Evolutionary conservation across 352 stramenopile genomes (phyloP).

Genomic region (Blastocystis sp.): DNA sequence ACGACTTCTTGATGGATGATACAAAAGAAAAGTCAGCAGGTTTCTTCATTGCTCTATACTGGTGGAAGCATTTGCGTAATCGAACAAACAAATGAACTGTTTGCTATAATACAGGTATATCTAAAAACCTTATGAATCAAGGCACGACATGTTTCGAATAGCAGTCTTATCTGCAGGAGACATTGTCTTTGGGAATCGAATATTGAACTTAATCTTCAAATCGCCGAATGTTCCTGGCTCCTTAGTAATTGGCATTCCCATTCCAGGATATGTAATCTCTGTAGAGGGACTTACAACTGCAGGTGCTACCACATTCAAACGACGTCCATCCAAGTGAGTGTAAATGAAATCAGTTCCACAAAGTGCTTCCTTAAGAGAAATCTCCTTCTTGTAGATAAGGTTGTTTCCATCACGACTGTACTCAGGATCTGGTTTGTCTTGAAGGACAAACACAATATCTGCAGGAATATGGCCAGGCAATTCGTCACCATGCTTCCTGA

Average conservation of each 20-base stretch:
- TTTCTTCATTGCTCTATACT: slow-evolving; percentile 47
- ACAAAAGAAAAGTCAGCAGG: slow-evolving; percentile 32
- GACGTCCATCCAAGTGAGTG: slow-evolving; percentile 74
- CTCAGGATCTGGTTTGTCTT: slow-evolving; percentile 69
- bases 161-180: neutral
- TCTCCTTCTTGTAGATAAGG: slow-evolving; percentile 71
- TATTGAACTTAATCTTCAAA: slow-evolving; percentile 66
- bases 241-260: slow-evolving; percentile 69
- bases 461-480: slow-evolving; percentile 69
- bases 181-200: slow-evolving; percentile 30
- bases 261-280: slow-evolving; percentile 44
- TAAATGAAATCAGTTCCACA: slow-evolving; percentile 77
- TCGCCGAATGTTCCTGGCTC: slow-evolving; percentile 43
- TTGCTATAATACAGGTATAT: neutral
- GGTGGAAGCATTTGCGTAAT: slow-evolving; percentile 14
- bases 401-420: slow-evolving; percentile 71
- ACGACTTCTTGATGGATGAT: slow-evolving; percentile 26
- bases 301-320: slow-evolving; percentile 42
- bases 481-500: slow-evolving; percentile 72
- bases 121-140: slow-evolving; percentile 2
- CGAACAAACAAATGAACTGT: neutral
- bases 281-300: slow-evolving; percentile 13
- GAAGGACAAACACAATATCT: slow-evolving; percentile 71
- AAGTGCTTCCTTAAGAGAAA: slow-evolving; percentile 71
- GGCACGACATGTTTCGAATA: slow-evolving; percentile 40